Evolutionary conservation across 352 stramenopile genomes (phyloP).

Genomic region (Pythium graminicola): DNA sequence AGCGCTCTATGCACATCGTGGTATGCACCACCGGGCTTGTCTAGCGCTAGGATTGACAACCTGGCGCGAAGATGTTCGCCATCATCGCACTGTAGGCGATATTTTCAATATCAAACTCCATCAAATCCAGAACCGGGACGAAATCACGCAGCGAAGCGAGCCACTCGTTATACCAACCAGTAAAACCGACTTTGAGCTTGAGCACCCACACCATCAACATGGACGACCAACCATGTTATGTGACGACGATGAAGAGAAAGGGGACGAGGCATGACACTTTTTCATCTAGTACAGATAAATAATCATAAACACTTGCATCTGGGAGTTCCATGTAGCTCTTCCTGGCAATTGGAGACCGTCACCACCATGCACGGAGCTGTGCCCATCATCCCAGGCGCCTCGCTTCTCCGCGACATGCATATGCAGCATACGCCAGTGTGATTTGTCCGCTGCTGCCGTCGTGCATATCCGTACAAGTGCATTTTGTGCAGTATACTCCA

Average conservation of each 20-base stretch:
- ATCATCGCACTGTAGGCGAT: conserved; percentile 25
- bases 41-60: conserved; percentile 46
- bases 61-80: conserved; percentile 62
- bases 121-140: conserved; percentile 30
- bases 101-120: conserved; percentile 46
- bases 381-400: too few species aligned
- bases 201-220: neutral
- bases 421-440: neutral
- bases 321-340: too few species aligned
- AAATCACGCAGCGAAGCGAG: conserved; percentile 5
- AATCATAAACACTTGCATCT: too few species aligned
- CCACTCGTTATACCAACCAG: neutral
- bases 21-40: neutral
- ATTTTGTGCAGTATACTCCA: neutral
- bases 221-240: conserved; percentile 1
- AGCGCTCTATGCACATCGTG: neutral
- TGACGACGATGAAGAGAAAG: conserved; percentile 11
- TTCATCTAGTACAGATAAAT: too few species aligned
- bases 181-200: neutral
- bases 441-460: neutral
- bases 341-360: too few species aligned
- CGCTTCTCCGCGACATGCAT: neutral
- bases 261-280: conserved; percentile 2
- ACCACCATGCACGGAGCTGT: too few species aligned
- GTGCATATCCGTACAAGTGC: conserved; percentile 1